Conservation (phyloP, 2,329 filamentous ascomycete genomes). For the Xylogone sp. region DNA sequence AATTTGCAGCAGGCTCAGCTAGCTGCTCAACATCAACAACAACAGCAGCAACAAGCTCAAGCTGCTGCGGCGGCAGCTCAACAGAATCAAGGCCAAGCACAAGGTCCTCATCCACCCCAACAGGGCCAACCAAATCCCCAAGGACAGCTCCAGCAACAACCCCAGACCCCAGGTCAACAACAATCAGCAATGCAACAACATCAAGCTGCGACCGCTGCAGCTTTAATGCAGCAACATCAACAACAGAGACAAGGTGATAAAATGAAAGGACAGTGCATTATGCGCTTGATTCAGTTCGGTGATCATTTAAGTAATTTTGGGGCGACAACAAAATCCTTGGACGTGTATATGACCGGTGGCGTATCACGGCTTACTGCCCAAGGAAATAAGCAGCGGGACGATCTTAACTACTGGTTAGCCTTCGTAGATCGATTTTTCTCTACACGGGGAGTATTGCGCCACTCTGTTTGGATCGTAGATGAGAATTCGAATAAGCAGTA, state of each 20-base stretch:
- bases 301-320: conserved; percentile 57
- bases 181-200: conserved; percentile 33
- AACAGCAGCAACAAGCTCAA: conserved; percentile 39
- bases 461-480: conserved; percentile 60
- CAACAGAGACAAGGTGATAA: conserved; percentile 30
- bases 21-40: conserved; percentile 42
- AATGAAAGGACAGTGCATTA: conserved; percentile 50
- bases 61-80: conserved; percentile 34
- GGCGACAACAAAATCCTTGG: conserved; percentile 34
- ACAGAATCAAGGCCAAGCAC: conserved; percentile 46
- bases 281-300: conserved; percentile 60
- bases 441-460: conserved; percentile 69
- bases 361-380: conserved; percentile 25
- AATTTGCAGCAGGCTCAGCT: conserved; percentile 38
- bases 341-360: conserved; percentile 19
- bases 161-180: conserved; percentile 33
- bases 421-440: conserved; percentile 85
- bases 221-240: conserved; percentile 33
- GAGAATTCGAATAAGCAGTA: conserved; percentile 70
- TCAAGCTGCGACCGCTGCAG: conserved; percentile 10
- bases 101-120: conserved; percentile 36
- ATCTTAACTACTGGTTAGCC: conserved; percentile 71
- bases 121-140: conserved; percentile 36
- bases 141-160: conserved; percentile 34
- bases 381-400: conserved; percentile 58